Conservation (phyloP, 345 rosid genomes). For the Camelina laxa region DNA sequence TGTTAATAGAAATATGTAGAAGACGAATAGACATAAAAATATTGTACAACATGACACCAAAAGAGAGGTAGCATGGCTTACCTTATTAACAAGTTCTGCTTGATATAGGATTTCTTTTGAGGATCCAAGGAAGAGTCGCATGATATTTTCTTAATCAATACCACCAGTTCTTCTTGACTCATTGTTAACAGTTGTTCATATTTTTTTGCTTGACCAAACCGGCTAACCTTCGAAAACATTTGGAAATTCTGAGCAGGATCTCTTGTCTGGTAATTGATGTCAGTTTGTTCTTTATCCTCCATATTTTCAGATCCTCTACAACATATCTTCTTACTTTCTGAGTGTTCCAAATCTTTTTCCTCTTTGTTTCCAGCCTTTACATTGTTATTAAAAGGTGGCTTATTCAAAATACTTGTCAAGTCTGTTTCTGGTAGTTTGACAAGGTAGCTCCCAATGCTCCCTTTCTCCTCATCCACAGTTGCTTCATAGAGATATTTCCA, state of each 20-base stretch:
- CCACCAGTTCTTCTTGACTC: conserved; percentile 77
- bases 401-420: conserved; percentile 24
- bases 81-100: conserved; percentile 84
- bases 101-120: conserved; percentile 71
- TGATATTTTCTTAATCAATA: conserved; percentile 71
- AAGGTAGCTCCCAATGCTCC: conserved; percentile 27
- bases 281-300: conserved; percentile 33
- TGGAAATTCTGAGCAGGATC: conserved; percentile 40
- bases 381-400: conserved; percentile 31
- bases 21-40: conserved; percentile 2
- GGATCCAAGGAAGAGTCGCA: conserved; percentile 82
- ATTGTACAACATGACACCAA: not conserved
- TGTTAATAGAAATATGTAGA: not conserved
- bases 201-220: conserved; percentile 34
- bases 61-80: conserved; percentile 20
- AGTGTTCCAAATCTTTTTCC: conserved; percentile 22
- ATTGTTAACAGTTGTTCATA: conserved; percentile 50
- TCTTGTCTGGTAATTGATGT: conserved; percentile 11
- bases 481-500: conserved; percentile 57
- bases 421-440: conserved; percentile 31
- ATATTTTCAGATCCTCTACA: conserved; percentile 34
- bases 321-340: conserved; percentile 43
- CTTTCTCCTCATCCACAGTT: conserved; percentile 42
- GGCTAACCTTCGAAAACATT: conserved; percentile 38
- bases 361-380: conserved; percentile 36